phyloP scores from a whole-genome alignment of 371 early-diverging fungal species.

The Apophysomyces elegans region DNA sequence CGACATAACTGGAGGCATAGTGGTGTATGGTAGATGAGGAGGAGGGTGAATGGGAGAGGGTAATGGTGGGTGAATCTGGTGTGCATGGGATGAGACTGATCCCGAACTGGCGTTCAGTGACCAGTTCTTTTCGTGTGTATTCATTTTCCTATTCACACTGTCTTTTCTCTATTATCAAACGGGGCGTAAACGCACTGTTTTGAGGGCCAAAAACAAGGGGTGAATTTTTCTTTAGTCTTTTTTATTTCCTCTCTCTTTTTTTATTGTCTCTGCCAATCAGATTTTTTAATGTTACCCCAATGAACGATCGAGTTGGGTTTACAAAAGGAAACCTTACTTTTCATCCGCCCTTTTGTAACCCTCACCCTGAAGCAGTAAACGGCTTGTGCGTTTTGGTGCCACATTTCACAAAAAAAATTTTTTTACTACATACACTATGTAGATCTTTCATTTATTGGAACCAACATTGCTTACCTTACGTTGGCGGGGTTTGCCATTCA shows the following conservation, averaged over 20 bases:
- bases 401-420: conserved; percentile 7
- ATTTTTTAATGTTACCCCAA: background rate
- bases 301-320: background rate
- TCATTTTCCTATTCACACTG: conserved; percentile 12
- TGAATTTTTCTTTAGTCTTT: background rate
- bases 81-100: conserved; percentile 15
- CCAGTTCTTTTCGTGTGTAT: conserved; percentile 27
- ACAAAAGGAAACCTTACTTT: background rate
- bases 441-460: background rate
- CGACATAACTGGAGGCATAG: conserved; percentile 10
- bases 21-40: conserved; percentile 11
- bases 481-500: conserved; percentile 2
- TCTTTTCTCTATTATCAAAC: background rate
- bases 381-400: conserved; percentile 11
- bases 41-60: conserved; percentile 28
- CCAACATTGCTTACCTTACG: background rate
- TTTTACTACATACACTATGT: background rate
- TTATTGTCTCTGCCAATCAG: background rate
- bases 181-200: conserved; percentile 2
- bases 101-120: conserved; percentile 19
- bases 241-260: conserved; percentile 7
- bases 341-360: background rate
- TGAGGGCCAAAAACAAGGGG: conserved; percentile 7
- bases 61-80: conserved; percentile 19
- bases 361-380: background rate